A percentile compares a stretch with the other conserved stretches of the same genome.
Conservation (phyloP, 345 rosid species). For the Pistacia integerrima region DNA sequence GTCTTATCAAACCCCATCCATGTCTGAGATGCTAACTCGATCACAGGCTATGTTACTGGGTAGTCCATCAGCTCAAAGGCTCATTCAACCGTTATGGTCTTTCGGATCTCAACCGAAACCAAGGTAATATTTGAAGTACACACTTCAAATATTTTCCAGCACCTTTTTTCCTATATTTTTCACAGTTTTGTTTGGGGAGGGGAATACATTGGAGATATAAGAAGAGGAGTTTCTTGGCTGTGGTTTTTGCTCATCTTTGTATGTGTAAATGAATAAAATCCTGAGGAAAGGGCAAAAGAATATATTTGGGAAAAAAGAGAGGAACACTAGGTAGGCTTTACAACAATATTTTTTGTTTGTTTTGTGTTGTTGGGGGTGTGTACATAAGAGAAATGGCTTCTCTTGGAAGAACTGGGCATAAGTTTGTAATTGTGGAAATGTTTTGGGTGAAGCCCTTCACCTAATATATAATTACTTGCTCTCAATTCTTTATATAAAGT, state of each 20-base stretch:
- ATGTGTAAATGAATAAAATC: slow-evolving; percentile 60
- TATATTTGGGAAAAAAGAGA: slow-evolving; percentile 28
- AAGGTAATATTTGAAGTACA: slow-evolving; percentile 47
- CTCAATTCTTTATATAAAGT: slow-evolving; percentile 31
- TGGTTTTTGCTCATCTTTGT: slow-evolving; percentile 26
- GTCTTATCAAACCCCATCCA: slow-evolving; percentile 86
- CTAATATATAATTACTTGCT: slow-evolving; percentile 32
- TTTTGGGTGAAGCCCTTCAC: slow-evolving; percentile 33
- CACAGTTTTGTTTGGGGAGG: slow-evolving; percentile 29
- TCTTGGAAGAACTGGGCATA: slow-evolving; percentile 35
- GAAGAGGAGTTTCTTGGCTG: slow-evolving; percentile 20
- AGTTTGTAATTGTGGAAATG: slow-evolving; percentile 46
- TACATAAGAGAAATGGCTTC: slow-evolving; percentile 43
- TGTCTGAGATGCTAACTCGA: slow-evolving; percentile 88
- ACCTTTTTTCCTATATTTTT: slow-evolving; percentile 25
- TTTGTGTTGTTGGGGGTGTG: slow-evolving; percentile 45
- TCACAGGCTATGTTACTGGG: slow-evolving; percentile 69
- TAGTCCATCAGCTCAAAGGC: slow-evolving; percentile 75
- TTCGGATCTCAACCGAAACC: slow-evolving; percentile 69
- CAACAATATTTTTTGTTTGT: slow-evolving; percentile 27
- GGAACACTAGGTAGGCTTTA: slow-evolving; percentile 32
- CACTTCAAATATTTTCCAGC: slow-evolving; percentile 11
- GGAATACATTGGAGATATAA: slow-evolving; percentile 24
- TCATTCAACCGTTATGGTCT: slow-evolving; percentile 59
- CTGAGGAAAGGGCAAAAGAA: slow-evolving; percentile 27